Base-by-base conservation (phyloP, 1,284 basidiomycete genomes). In the Sporisorium exsertum region DNA sequence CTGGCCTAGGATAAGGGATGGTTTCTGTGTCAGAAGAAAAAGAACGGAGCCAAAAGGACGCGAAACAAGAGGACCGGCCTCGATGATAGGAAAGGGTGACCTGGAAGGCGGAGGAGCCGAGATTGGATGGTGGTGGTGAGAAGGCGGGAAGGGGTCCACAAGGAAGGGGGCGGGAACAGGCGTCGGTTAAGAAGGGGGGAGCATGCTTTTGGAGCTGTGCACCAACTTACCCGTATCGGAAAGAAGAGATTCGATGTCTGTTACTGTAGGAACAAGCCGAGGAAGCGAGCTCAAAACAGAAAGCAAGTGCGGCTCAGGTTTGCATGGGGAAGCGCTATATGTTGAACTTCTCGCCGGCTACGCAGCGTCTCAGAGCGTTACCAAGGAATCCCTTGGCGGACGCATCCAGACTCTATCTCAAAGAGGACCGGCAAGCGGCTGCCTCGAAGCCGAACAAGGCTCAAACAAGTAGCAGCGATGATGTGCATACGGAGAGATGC, bases 11-110 rank as follows among this genome's bases (percentile, higher is more conserved):
- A 9, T 37, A 67, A 49, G 13, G 58, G 56, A 32, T 27, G 47
- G n/a, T 35, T 55, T 60, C 59, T 53, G 47, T 58, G 63, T 68
- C 66, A 43, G 33, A 59, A 54, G 45, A 58, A 35, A 60, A 58
- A 52, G 46, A 32, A 57, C 58, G 58, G 42, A 55, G 62, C n/a
- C 61, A 42, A 58, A 60, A 27, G n/a, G 64, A 64, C 58, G 64
- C 54, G 43, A 71, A 52, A 47, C 22, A 58, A 22, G 72, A 72
- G 68, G 72, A 55, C 72, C 72, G 52, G 72, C 72, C 63, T 70
- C 58, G 60, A 58, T 58, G 50, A 56, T 55, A 29, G 43, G 8
- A 20, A 20, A 15, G 9, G 9, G 9, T 5, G n/a, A 43, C n/a
- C n/a, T n/a, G 7, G 35, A 32, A 16, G 24, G 46, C 26, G 20